Percentiles rank a stretch among this genome's conserved stretches.
These are phyloP conservation scores for Rhodotorula diobovata DNA, from an alignment of 768 basidiomycete genomes.

Conservation along the genomic window DNA sequence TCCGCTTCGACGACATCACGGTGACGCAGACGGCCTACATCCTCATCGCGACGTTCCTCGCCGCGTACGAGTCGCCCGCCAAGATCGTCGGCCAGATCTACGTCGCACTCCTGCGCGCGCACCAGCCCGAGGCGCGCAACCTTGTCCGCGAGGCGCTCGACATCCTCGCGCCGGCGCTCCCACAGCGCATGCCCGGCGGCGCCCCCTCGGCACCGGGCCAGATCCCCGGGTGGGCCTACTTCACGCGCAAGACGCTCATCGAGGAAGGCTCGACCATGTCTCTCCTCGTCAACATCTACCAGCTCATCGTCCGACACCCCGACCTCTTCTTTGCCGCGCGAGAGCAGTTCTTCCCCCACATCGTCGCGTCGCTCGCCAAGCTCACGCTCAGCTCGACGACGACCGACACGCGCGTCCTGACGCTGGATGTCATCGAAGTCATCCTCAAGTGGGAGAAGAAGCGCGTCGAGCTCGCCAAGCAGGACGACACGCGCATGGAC, in stretches of 20 bases:
- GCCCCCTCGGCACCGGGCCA: constrained; percentile 40
- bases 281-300: constrained; percentile 74
- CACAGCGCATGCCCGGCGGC: constrained; percentile 57
- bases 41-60: constrained; percentile 79
- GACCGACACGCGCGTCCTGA: constrained; percentile 73
- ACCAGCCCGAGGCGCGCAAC: constrained; percentile 69
- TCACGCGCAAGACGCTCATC: constrained; percentile 73
- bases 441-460: constrained; percentile 82
- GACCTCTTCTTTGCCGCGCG: constrained; percentile 89
- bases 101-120: constrained; percentile 78
- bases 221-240: constrained; percentile 68
- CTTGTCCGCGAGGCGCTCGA: constrained; percentile 81
- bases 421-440: constrained; percentile 84
- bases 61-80: constrained; percentile 75
- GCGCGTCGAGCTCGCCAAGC: constrained; percentile 43
- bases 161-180: constrained; percentile 75
- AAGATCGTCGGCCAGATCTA: constrained; percentile 89
- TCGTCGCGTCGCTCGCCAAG: constrained; percentile 82
- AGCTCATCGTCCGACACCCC: constrained; percentile 84
- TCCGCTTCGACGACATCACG: constrained; percentile 74
- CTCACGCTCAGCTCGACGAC: constrained; percentile 70
- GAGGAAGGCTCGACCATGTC: constrained; percentile 72
- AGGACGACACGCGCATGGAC: constrained; percentile 52
- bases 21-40: constrained; percentile 91
- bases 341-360: constrained; percentile 84